These are phyloP conservation scores for Schwanniomyces pseudopolymorphus DNA, from an alignment of 805 yeast species.

Conservation along the genomic window DNA sequence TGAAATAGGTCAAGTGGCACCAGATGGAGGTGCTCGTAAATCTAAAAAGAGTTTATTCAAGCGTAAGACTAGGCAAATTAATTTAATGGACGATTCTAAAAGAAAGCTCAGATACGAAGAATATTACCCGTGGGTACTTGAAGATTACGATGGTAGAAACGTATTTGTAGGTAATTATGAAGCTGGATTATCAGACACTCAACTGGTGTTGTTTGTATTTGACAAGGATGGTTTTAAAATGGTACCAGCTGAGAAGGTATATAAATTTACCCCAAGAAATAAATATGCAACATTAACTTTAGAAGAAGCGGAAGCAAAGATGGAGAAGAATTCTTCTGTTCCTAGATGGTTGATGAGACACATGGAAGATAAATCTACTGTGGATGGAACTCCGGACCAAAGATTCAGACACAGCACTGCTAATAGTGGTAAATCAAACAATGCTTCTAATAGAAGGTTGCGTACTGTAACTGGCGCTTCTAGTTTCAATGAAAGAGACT, in stretches of 20 bases:
- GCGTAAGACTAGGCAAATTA: conserved; percentile 82
- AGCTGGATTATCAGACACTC: conserved; percentile 83
- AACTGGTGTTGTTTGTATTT: conserved; percentile 74
- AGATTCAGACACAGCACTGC: conserved; percentile 38
- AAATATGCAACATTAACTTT: conserved; percentile 89
- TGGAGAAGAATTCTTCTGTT: conserved; percentile 74
- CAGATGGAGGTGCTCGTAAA: conserved; percentile 86
- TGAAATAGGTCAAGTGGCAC: conserved; percentile 74
- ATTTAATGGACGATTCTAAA: conserved; percentile 77
- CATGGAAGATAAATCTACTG: conserved; percentile 56
- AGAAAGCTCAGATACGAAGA: conserved; percentile 90
- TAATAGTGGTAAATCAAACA: conserved; percentile 5
- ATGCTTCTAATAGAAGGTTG: conserved; percentile 16
- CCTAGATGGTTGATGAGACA: conserved; percentile 97
- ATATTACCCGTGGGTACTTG: conserved; percentile 97
- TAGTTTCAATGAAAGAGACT: conserved; percentile 51
- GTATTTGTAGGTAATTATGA: conserved; percentile 96
- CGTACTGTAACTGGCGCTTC: conserved; percentile 45
- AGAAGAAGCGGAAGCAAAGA: conserved; percentile 94
- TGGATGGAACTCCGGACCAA: conserved; percentile 46
- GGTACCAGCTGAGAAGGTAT: conserved; percentile 94
- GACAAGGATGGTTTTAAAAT: conserved; percentile 87
- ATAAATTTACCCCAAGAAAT: conserved; percentile 89
- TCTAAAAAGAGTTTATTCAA: conserved; percentile 58
- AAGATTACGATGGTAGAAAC: conserved; percentile 91